phyloP scores from a whole-genome alignment of 2,329 filamentous ascomycete genomes.

The Colletotrichum scovillei region DNA sequence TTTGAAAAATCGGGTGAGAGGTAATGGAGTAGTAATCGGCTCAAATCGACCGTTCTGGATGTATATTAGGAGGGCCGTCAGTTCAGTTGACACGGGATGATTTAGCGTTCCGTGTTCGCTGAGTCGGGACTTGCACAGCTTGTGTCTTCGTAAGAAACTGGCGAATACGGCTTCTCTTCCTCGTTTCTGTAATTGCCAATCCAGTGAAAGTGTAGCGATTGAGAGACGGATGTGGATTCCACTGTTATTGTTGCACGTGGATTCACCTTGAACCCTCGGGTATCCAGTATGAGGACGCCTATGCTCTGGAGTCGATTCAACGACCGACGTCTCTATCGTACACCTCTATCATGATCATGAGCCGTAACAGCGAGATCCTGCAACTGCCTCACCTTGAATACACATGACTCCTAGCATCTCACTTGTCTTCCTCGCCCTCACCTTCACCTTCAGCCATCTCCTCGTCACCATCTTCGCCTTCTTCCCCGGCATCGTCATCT shows the following conservation, averaged over 20 bases:
- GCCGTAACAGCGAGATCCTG: not conserved
- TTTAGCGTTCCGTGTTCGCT: not conserved
- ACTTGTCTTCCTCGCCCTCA: not conserved
- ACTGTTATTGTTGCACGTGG: not conserved
- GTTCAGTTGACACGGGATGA: not conserved
- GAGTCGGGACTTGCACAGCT: not conserved
- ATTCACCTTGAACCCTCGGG: not conserved
- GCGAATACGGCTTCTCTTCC: not conserved
- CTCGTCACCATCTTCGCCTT: conserved; percentile 44
- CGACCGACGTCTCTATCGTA: not conserved
- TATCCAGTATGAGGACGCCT: not conserved
- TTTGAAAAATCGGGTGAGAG: not conserved
- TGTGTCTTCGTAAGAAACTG: not conserved
- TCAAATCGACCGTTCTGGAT: not conserved
- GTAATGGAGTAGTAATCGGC: not conserved
- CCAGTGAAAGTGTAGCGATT: not conserved
- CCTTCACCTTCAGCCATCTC: no score
- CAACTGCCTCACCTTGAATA: no score
- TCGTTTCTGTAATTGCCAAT: not conserved
- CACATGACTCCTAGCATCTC: not conserved
- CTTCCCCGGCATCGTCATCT: conserved; percentile 52
- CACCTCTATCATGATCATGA: not conserved
- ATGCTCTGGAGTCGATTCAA: not conserved
- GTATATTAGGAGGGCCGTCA: not conserved
- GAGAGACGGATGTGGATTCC: not conserved